A percentile compares a stretch with the other conserved stretches of the same genome.
Evolutionary conservation across 495 filamentous ascomycete species (phyloP).

Genomic region (Lepraria neglecta): DNA sequence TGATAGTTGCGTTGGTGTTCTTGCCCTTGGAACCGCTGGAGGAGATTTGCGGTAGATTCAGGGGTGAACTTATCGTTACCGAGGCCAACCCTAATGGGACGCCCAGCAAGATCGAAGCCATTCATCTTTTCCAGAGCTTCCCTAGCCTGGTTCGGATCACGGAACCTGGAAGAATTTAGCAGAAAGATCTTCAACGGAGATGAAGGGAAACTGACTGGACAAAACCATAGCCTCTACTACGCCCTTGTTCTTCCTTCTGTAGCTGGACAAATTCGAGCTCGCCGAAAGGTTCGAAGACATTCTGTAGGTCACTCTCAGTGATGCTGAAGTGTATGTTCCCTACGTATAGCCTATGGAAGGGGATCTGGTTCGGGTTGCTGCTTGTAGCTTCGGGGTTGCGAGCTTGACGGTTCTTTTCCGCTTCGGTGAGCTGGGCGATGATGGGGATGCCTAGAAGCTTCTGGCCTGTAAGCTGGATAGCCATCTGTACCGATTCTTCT

Average conservation of each 20-base stretch:
- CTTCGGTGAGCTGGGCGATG: conserved; percentile 96
- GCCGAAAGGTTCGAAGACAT: conserved; percentile 96
- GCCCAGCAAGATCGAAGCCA: conserved; percentile 95
- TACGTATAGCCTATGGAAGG: conserved; percentile 97
- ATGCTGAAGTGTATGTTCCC: conserved; percentile 99
- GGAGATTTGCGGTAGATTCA: conserved; percentile 84
- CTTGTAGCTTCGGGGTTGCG: conserved; percentile 68
- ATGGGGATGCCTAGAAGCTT: conserved; percentile 97
- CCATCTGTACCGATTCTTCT: conserved; percentile 86
- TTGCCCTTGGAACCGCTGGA: conserved; percentile 78
- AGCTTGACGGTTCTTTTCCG: conserved; percentile 97
- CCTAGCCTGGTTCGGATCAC: conserved; percentile 82
- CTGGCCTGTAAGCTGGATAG: conserved; percentile 97
- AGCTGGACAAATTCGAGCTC: conserved; percentile 96
- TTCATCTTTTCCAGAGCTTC: conserved; percentile 99
- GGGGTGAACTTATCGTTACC: conserved; percentile 99
- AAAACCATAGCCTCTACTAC: conserved; percentile 95
- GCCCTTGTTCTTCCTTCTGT: conserved; percentile 86
- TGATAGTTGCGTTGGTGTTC: conserved; percentile 72
- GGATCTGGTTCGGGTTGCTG: conserved; percentile 65
- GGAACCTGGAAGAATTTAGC: conserved; percentile 56
- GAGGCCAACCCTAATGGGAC: conserved; percentile 96
- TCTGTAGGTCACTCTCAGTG: conserved; percentile 91
- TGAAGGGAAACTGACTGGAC: conserved; percentile 72
- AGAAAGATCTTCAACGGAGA: background rate